A percentile compares a stretch with the other conserved stretches of the same genome.
phyloP scores from a whole-genome alignment of 1,284 basidiomycete species.

The Kwoniella shivajii region DNA sequence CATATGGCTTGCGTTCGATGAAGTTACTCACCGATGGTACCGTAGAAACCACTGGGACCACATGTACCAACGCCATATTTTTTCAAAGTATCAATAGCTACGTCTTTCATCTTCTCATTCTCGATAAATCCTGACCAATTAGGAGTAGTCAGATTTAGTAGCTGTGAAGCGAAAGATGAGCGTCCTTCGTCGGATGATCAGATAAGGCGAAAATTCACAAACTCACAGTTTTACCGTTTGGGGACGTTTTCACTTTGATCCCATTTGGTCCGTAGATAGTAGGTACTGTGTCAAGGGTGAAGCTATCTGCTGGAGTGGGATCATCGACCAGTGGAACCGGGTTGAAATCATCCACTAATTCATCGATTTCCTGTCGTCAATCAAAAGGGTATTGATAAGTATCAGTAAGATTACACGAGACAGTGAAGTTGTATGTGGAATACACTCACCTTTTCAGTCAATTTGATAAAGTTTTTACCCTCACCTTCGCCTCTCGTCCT shows the following conservation, averaged over 20 bases:
- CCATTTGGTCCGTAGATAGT: slow-evolving; percentile 79
- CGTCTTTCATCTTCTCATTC: slow-evolving; percentile 82
- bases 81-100: slow-evolving; percentile 80
- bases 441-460: slow-evolving; percentile 75
- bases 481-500: slow-evolving; percentile 82
- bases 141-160: slow-evolving; percentile 83
- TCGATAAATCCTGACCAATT: slow-evolving; percentile 92
- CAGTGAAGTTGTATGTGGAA: too few relatives aligned
- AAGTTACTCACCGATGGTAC: slow-evolving; percentile 73
- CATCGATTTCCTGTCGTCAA: slow-evolving; percentile 80
- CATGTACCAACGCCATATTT: slow-evolving; percentile 95
- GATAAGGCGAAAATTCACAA: background rate
- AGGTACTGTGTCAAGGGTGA: slow-evolving; percentile 73
- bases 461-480: slow-evolving; percentile 88
- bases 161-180: slow-evolving; percentile 10
- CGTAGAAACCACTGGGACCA: slow-evolving; percentile 97
- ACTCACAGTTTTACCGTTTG: slow-evolving; percentile 69
- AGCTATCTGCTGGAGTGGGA: slow-evolving; percentile 64
- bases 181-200: background rate
- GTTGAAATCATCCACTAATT: slow-evolving; percentile 92
- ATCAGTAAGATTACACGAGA: background rate
- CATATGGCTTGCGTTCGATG: background rate
- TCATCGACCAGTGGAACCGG: slow-evolving; percentile 75
- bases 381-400: background rate
- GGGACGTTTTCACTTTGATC: slow-evolving; percentile 75